Evolutionary conservation across 2,329 filamentous ascomycete genomes (phyloP).

Genomic region (Tolypocladium ovalisporum): DNA sequence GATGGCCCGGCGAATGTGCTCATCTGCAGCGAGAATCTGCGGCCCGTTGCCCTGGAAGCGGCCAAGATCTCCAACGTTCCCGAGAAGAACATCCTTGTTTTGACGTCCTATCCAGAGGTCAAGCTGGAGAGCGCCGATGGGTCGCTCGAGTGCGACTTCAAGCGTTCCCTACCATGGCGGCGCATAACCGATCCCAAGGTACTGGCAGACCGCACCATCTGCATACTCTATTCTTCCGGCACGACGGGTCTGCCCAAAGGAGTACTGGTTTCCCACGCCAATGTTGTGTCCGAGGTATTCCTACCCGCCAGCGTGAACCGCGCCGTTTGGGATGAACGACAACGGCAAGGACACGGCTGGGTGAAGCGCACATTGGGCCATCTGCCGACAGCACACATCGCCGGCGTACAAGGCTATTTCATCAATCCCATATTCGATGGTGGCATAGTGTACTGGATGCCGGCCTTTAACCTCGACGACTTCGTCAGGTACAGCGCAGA

Average conservation of each 20-base stretch:
- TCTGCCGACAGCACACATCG: conserved; percentile 34
- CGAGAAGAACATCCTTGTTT: conserved; percentile 35
- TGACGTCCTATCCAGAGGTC: conserved; percentile 26
- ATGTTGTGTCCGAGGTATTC: conserved; percentile 26
- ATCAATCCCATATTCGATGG: conserved; percentile 29
- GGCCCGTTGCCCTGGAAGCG: conserved; percentile 35
- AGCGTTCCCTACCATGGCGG: conserved; percentile 36
- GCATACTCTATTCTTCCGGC: conserved; percentile 35
- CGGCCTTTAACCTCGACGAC: conserved; percentile 41
- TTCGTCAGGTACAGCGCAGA: conserved; percentile 42
- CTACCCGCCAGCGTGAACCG: conserved; percentile 18
- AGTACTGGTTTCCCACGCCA: conserved; percentile 32
- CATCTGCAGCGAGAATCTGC: conserved; percentile 35
- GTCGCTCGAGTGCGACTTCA: conserved; percentile 13
- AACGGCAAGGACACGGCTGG: conserved; percentile 12
- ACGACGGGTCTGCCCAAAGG: conserved; percentile 38
- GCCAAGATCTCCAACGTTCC: conserved; percentile 33
- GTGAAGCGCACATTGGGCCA: conserved; percentile 27
- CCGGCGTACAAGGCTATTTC: conserved; percentile 33
- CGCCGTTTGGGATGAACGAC: conserved; percentile 15
- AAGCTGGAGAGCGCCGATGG: conserved; percentile 15
- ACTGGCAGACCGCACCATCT: conserved; percentile 30
- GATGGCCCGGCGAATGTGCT: conserved; percentile 27
- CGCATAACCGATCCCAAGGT: conserved; percentile 36
- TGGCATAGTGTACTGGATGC: conserved; percentile 50